Base-by-base conservation (phyloP, 441 rosid species). In the Hura crepitans region DNA sequence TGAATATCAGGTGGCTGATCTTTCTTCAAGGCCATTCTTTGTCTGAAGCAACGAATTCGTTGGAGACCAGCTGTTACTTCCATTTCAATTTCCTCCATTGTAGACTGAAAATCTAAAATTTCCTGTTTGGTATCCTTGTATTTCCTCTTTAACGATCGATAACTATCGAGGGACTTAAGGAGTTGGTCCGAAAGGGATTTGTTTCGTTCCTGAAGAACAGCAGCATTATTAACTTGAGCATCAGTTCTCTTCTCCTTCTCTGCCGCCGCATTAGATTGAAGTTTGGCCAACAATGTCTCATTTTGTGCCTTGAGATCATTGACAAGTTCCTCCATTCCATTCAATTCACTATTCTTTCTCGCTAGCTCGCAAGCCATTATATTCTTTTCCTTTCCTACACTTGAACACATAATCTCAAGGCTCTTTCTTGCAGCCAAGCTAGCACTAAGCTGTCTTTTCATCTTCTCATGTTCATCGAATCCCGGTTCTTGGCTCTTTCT, bases 321-420 rank as follows among this genome's bases (percentile, higher is more conserved):
- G 60, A 89, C 72, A 69, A 82, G 84, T 69, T 92, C 95, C 74
- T 92, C 96, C 86, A 81, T 77, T 66, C 62, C 95, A 0, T 45
- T 80, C 71, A 85, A 30, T 66, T 90, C 92, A 13, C 83, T 84
- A 62, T 84, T 90, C 77, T 84, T 90, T 47, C 75, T 85, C 0
- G 93, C 78, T 45, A 92, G 86, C 74, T 90, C 96, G 0, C 69
- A 20, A 0, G 93, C 88, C 88, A 92, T 92, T 25, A 90, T 87
- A 55, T 83, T 90, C 80, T 86, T 92, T 78, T 92, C 98, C 56
- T 87, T 85, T 30, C 98, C 98, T 74, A 92, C 72, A 85, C 97
- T 86, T 15, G 88, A 84, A 71, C 96, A 88, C 89, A 92, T 81
- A 57, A 88, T 79, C 58, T 88, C 95, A 0, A 90, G 86, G 85